These are phyloP conservation scores for Aspergillus unguis DNA, from an alignment of 2,329 filamentous ascomycete genomes.

Conservation along the genomic window DNA sequence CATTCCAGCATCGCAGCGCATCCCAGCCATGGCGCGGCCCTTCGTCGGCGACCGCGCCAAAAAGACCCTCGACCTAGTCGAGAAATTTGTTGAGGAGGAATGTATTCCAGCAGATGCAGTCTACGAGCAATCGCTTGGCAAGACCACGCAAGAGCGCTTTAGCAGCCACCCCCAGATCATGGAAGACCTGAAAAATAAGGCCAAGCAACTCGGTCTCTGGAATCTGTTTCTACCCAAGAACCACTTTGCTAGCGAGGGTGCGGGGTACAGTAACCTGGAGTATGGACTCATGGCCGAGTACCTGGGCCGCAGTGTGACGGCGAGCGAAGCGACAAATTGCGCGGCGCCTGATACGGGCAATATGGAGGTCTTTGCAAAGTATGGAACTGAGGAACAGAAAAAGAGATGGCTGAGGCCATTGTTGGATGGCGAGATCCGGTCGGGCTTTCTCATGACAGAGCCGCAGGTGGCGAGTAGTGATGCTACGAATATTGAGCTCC, in stretches of 20 bases:
- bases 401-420: conserved; percentile 75
- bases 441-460: conserved; percentile 92
- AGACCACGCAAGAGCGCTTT: conserved; percentile 70
- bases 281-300: conserved; percentile 99
- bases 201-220: conserved; percentile 81
- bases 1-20: conserved; percentile 28
- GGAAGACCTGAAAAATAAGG: conserved; percentile 84
- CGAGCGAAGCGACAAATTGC: conserved; percentile 75
- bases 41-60: conserved; percentile 80
- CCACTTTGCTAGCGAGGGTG: conserved; percentile 83
- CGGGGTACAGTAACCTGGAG: conserved; percentile 91
- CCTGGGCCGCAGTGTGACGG: conserved; percentile 78
- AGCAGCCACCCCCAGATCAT: conserved; percentile 73
- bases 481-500: conserved; percentile 86
- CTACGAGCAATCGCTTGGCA: conserved; percentile 73
- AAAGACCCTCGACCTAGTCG: conserved; percentile 78
- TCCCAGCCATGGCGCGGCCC: conserved; percentile 57
- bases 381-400: conserved; percentile 83
- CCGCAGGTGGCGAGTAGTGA: conserved; percentile 83
- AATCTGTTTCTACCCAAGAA: conserved; percentile 97
- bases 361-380: conserved; percentile 93
- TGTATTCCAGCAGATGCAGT: conserved; percentile 83
- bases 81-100: conserved; percentile 96
- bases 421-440: conserved; percentile 79
- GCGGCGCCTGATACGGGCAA: conserved; percentile 89